Evolutionary conservation across 1,139 yeast species (phyloP).

Genomic region (Groenewaldozyma auringiensis): DNA sequence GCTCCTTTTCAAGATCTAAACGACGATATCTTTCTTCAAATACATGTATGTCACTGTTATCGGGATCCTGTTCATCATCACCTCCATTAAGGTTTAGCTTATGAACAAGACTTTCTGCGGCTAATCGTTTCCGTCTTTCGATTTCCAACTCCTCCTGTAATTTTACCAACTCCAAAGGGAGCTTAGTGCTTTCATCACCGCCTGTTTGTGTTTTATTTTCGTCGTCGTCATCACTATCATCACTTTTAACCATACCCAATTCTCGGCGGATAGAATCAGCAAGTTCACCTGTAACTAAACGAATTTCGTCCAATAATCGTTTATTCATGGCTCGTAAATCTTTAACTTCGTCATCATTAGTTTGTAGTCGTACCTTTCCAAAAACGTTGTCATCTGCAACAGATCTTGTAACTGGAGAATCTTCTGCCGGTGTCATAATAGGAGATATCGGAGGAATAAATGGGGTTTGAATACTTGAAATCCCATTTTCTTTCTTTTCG

Average conservation of each 20-base stretch:
- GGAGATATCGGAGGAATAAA: conserved; percentile 5
- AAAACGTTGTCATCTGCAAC: neutral
- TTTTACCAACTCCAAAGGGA: conserved; percentile 22
- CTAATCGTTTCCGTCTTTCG: conserved; percentile 29
- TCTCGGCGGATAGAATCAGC: conserved; percentile 34
- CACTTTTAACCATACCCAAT: conserved; percentile 19
- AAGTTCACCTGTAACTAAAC: conserved; percentile 32
- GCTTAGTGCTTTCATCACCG: conserved; percentile 9
- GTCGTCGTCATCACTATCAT: conserved; percentile 1
- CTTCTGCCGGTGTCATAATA: neutral
- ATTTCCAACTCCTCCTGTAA: conserved; percentile 26
- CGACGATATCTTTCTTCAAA: conserved; percentile 12
- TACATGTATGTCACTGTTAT: conserved; percentile 4
- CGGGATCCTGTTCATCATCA: neutral
- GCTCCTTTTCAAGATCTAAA: conserved; percentile 21
- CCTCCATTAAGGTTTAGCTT: conserved; percentile 1
- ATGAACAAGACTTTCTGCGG: conserved; percentile 18
- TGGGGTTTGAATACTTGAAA: conserved; percentile 7
- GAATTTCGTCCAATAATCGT: conserved; percentile 28
- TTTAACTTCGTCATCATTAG: conserved; percentile 6
- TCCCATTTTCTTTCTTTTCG: neutral
- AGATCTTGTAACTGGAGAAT: neutral
- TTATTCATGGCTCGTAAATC: conserved; percentile 18
- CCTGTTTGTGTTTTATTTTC: neutral
- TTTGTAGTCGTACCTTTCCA: neutral